Evolutionary conservation across 2,329 filamentous ascomycete species (phyloP), one percentile per base, ranked within the genome.

Genomic region (Chrysoporthe cubensis): DNA sequence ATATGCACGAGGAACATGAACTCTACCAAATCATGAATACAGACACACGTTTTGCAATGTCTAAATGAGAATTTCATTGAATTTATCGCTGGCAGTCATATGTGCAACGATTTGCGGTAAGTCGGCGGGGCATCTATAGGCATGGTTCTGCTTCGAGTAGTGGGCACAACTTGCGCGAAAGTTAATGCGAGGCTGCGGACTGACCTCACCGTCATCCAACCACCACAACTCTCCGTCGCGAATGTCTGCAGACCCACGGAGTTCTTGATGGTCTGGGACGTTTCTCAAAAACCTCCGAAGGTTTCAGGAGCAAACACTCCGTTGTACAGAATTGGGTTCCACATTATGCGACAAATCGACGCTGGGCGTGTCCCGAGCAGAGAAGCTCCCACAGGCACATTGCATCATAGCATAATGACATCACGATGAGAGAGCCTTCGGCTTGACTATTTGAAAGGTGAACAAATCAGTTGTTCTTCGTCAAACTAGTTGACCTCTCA

Each of bases 391-490:
- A 26, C 46, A 54, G 40, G n/a, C 37, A 34, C 34, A 65, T 65
- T 65, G 63, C 63, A 65, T 65, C 63, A 65, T 59, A 59, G 16
- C 40, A 18, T 8, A 9, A 50, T 59, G 42, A 65, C 40, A 59
- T 37, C 32, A 40, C 50, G 13, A n/a, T 18, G 14, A 37, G 6
- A 32, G 18, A 26, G 42, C 50, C 26, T 34, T 32, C 40, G 6
- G 37, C 2, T 34, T 14, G 43, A 61, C 21, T 61, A 48, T 48
- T 48, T 61, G 0, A 34, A 34, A 4, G 34, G 34, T 1, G 9
- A 21, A 57, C 5, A 40, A 8, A 40, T n/a, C 34, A 11, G 8
- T 18, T 13, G 32, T 32, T 32, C 21, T 16, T 54, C 16, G 11
- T 16, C 50, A 54, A 34, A 48, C 8, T 7, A 48, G 18, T 48